Conservation (phyloP, 208 protist species). For the Acanthamoeba divionensis region DNA sequence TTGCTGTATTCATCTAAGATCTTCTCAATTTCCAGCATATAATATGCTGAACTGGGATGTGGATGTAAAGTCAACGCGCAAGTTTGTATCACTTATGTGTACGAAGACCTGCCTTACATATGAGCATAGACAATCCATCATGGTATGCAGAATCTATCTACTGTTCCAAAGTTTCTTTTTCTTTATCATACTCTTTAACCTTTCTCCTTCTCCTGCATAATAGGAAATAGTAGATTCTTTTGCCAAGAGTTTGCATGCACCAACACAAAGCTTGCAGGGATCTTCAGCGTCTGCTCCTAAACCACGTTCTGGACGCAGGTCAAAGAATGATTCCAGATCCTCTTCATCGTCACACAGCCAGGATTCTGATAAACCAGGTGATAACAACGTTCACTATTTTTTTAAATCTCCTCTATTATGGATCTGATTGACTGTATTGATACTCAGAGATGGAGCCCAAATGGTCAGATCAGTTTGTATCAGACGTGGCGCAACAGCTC, state of each 20-base stretch:
- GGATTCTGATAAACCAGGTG: too few species aligned
- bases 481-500: too few species aligned
- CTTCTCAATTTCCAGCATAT: neutral
- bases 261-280: neutral
- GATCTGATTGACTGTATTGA: too few species aligned
- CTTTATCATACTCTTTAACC: neutral
- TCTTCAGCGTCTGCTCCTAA: too few species aligned
- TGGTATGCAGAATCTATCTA: neutral
- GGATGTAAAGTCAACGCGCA: slow-evolving; percentile 9
- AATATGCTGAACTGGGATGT: slow-evolving; percentile 53
- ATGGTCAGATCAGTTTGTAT: too few species aligned
- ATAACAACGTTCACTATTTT: too few species aligned
- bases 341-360: too few species aligned
- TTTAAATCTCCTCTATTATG: too few species aligned
- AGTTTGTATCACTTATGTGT: slow-evolving; percentile 28
- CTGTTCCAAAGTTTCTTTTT: neutral
- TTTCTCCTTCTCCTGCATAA: neutral
- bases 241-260: slow-evolving; percentile 27
- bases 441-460: too few species aligned
- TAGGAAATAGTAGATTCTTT: slow-evolving; percentile 45
- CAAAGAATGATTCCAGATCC: too few species aligned
- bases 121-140: slow-evolving; percentile 31
- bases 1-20: too few species aligned
- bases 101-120: slow-evolving; percentile 33
- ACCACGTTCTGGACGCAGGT: too few species aligned